Base-by-base conservation (phyloP, 1,284 basidiomycete genomes). In the Trichosporon sp. region DNA sequence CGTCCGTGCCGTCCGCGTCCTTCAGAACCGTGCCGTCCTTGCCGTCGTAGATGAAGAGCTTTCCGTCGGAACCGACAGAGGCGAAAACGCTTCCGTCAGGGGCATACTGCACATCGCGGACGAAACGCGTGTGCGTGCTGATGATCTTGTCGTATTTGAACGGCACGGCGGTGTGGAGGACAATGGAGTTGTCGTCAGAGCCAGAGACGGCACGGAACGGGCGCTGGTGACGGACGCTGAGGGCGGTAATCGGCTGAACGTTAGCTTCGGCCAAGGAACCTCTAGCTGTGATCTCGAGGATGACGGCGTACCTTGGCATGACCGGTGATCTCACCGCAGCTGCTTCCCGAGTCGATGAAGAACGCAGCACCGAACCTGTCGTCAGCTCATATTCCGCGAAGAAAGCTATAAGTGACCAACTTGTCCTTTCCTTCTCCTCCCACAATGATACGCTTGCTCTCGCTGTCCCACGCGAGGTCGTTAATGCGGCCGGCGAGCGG, bases 391-490 rank as follows among this genome's bases (percentile, higher is more conserved):
- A 26, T 26, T 26, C 26, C 26, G 26, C 26, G 26, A 26, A 26
- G 26, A 26, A 26, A 26, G 26, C 26, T 26, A 2, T 26, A 26
- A 26, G 26, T 26, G 7, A 54, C 51, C 74, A 72, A 94, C 91
- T 91, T 92, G 79, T 96, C 96, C 74, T 90, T 88, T 54, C 96
- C 96, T 74, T 98, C 94, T 65, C 97, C 97, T n/a, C 95, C 96
- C 16, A 91, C 94, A 66, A 98, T 92, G 76, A 99, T 91, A 14
- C 97, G 89, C 84, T 98, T 97, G 79, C 92, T 93, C 83, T 99
- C 97, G 2, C 92, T 92, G 79, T 99, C 97, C 95, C 96, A 98
- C 21, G 91, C 91, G 4, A 99, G 88, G 84, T 99, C 97, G 78
- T 95, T 96, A 78, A 99, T 89, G 70, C 88, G 88, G 2, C 94